Evolutionary conservation across 2,329 filamentous ascomycete species (phyloP), one percentile per base, ranked within the genome.

Genomic region (Blastomyces emzantsi): DNA sequence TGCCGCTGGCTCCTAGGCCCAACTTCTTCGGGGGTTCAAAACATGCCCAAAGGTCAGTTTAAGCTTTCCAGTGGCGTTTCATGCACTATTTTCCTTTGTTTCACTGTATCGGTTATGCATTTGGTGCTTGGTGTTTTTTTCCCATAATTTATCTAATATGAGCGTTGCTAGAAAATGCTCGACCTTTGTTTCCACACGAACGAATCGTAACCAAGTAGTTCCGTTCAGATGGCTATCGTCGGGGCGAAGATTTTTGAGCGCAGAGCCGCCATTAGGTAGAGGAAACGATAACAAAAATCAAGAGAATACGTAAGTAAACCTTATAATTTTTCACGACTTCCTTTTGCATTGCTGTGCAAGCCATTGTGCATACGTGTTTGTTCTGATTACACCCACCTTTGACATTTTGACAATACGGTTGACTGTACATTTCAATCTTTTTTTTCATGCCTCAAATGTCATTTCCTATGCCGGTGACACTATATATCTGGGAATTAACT

Each of bases 181-280:
- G 2, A 33, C 41, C 19, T 2, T 33, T 60, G n/a, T 25, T 47
- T 47, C 57, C 28, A 49, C 19, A 33, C 13, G 11, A 17, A 33
- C 36, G 19, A 15, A 30, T 47, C 22, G 39, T 25, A 22, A 43
- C 17, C 57, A 49, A 60, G 22, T 33, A 30, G 7, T 36, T 33
- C 1, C 25, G 28, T 25, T 51, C n/a, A 58, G 33, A 9, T 25
- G 22, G 45, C 41, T 1, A 17, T 13, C 39, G 39, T 39, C 58
- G 15, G 45, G 51, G 51, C 57, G 36, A 25, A 65, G 64, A 33
- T 41, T 51, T 28, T 59, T 63, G 45, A 65, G 59, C 41, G 61
- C 64, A 19, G 36, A 60, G 33, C 39, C 15, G 15, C 17, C 64
- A 3, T 49, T 59, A 17, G 62, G 59, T 5, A 63, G 61, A 41